Conservation (phyloP, 441 rosid species). For the Corymbia citriodora region DNA sequence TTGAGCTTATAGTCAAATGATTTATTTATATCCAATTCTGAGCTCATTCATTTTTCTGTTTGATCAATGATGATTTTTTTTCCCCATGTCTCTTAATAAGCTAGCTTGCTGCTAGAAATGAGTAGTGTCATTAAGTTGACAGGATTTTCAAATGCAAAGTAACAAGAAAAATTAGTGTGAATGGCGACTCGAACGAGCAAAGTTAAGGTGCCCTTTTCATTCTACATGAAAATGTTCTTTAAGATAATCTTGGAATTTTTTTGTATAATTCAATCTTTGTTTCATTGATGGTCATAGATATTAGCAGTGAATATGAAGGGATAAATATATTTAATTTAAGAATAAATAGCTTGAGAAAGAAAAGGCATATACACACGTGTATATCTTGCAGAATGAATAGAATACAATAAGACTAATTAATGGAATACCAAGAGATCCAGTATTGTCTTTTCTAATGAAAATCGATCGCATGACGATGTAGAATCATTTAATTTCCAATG, state of each 20-base stretch:
- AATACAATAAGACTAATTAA: neutral
- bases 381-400: neutral
- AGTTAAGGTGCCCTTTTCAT: neutral
- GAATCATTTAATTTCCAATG: neutral
- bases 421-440: neutral
- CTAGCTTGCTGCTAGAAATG: neutral
- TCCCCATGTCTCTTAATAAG: neutral
- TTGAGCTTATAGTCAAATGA: too few relatives aligned
- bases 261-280: neutral
- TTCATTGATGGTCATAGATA: neutral
- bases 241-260: neutral
- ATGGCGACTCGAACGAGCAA: too few relatives aligned
- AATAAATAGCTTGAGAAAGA: neutral
- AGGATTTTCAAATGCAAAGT: too few relatives aligned
- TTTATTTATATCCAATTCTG: neutral
- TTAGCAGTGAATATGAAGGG: too few relatives aligned
- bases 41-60: neutral
- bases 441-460: neutral
- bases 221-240: neutral
- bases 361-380: neutral
- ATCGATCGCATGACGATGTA: neutral
- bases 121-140: too few relatives aligned
- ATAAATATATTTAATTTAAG: too few relatives aligned
- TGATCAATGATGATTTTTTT: too few relatives aligned
- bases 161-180: too few relatives aligned